Conservation (phyloP, 495 filamentous ascomycete genomes). For the Staphylotrichum tortipilum region DNA sequence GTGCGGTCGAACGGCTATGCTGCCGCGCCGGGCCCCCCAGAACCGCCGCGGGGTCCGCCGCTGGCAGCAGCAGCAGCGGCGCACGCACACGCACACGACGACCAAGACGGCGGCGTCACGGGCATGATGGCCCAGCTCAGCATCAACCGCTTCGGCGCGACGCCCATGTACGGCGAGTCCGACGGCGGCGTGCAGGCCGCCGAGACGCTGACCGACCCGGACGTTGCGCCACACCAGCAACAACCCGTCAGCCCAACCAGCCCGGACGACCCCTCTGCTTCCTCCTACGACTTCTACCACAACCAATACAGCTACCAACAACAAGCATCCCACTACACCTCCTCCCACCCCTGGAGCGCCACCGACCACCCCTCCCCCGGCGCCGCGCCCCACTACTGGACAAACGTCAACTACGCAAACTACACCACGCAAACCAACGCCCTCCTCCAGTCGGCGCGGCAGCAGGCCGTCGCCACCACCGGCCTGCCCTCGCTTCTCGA, state of each 20-base stretch:
- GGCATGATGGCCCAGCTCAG: conserved; percentile 19
- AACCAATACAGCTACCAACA: conserved; percentile 1
- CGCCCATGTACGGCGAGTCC: conserved; percentile 21
- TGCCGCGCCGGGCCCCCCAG: no score
- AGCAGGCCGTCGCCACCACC: not conserved
- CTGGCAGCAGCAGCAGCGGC: no score
- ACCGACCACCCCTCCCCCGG: no score
- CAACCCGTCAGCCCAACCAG: not conserved
- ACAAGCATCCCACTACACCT: not conserved
- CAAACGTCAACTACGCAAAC: conserved; percentile 20
- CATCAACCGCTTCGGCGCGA: conserved; percentile 21
- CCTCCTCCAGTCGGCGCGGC: conserved; percentile 9
- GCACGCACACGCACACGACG: no score
- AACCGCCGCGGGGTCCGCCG: no score
- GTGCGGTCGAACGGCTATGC: conserved; percentile 1
- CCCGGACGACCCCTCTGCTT: not conserved
- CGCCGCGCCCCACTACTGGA: conserved; percentile 1
- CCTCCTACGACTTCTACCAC: no score
- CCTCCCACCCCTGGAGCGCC: no score
- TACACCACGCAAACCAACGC: conserved; percentile 20
- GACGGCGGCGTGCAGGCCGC: conserved; percentile 28
- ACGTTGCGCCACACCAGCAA: conserved; percentile 11
- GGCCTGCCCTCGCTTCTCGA: conserved; percentile 20
- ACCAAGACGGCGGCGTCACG: no score
- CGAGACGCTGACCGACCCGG: conserved; percentile 22